These are phyloP conservation scores for Pelargonium australe DNA, from an alignment of 441 rosid genomes.

Conservation along the genomic window DNA sequence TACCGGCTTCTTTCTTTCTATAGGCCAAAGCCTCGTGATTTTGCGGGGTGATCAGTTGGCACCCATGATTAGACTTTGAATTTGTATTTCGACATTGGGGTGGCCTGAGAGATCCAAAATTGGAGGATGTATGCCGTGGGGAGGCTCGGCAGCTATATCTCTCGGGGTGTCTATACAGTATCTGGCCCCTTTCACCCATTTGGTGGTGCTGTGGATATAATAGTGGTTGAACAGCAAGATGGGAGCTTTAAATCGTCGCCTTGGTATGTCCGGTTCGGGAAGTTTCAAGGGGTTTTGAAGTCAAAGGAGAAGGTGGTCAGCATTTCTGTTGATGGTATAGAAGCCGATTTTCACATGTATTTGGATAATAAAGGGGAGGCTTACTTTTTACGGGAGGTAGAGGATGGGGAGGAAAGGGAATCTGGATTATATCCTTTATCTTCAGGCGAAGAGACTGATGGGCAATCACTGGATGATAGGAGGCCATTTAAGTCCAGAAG, in stretches of 20 bases:
- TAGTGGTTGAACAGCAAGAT: conserved; percentile 88
- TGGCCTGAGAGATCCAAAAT: conserved; percentile 19
- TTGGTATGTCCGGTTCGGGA: conserved; percentile 92
- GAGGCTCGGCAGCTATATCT: conserved; percentile 78
- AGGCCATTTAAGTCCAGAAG: conserved; percentile 47
- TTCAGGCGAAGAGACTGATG: conserved; percentile 56
- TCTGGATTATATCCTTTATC: conserved; percentile 37
- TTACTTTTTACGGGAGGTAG: conserved; percentile 67
- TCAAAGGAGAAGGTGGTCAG: conserved; percentile 52
- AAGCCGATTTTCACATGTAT: conserved; percentile 68
- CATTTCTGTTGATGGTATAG: conserved; percentile 64
- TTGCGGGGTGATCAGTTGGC: conserved; percentile 22
- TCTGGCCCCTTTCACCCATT: conserved; percentile 93
- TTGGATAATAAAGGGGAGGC: conserved; percentile 90
- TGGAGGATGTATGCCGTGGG: conserved; percentile 69
- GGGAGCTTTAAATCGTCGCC: conserved; percentile 93
- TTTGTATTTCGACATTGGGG: conserved; percentile 17
- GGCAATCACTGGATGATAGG: conserved; percentile 24
- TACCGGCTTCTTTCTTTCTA: neutral
- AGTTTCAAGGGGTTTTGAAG: conserved; percentile 96
- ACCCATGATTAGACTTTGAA: conserved; percentile 21
- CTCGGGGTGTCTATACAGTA: conserved; percentile 75
- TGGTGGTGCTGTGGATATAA: conserved; percentile 95
- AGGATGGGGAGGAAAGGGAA: conserved; percentile 42
- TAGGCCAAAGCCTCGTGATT: conserved; percentile 19